A percentile compares a stretch with the other conserved stretches of the same genome.
Conservation (phyloP, 768 basidiomycete genomes). For the Lactifluus echinatus region DNA sequence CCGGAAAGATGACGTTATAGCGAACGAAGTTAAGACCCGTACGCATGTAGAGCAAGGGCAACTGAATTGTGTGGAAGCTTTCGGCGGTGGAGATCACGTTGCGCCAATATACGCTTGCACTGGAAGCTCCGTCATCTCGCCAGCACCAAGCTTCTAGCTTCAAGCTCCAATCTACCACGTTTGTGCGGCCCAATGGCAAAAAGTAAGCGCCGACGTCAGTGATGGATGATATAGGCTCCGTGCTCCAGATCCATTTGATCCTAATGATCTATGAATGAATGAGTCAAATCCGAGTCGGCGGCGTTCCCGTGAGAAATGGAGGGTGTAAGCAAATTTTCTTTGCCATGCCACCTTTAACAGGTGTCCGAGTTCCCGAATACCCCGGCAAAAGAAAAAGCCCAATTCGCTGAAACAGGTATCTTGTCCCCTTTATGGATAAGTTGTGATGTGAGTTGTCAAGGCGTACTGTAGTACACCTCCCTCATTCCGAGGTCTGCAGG, state of each 20-base stretch:
- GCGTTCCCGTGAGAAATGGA: background rate
- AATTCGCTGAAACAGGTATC: background rate
- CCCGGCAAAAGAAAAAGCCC: background rate
- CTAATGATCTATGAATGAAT: background rate
- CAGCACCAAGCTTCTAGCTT: background rate
- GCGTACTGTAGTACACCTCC: background rate
- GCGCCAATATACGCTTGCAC: background rate
- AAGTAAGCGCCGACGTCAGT: slow-evolving; percentile 3
- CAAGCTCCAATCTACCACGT: background rate
- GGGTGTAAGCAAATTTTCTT: background rate
- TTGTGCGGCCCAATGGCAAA: background rate
- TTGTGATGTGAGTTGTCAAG: background rate
- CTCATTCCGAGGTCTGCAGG: too few relatives aligned
- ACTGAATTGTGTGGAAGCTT: background rate
- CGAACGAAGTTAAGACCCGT: too few relatives aligned
- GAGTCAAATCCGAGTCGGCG: slow-evolving; percentile 11
- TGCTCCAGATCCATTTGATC: background rate
- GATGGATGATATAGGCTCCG: too few relatives aligned
- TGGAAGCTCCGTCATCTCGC: background rate
- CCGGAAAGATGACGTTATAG: background rate
- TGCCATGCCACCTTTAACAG: background rate
- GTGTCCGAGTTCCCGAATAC: background rate
- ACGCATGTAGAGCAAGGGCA: too few relatives aligned
- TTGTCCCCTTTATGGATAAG: background rate
- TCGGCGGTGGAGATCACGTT: background rate